These are phyloP conservation scores for Cladophialophora immunda DNA, from an alignment of 2,329 filamentous ascomycete species.

Conservation along the genomic window DNA sequence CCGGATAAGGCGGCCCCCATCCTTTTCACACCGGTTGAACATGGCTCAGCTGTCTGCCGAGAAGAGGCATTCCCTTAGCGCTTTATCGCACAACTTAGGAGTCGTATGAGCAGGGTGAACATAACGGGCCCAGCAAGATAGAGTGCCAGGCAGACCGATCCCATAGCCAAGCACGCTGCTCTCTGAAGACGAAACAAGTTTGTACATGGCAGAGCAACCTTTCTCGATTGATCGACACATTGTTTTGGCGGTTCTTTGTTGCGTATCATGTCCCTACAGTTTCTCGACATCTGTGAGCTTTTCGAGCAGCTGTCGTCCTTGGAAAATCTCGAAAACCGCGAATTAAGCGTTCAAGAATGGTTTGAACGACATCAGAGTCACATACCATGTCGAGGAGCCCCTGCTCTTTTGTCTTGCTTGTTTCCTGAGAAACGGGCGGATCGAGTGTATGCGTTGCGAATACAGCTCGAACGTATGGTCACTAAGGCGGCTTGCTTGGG, in stretches of 20 bases:
- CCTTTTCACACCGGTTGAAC: too few relatives aligned
- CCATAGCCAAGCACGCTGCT: too few relatives aligned
- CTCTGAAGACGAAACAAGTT: too few relatives aligned
- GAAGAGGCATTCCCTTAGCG: too few relatives aligned
- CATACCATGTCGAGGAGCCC: constrained; percentile 64
- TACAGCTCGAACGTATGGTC: constrained; percentile 71
- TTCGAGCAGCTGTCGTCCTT: constrained; percentile 67
- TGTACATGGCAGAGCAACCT: too few relatives aligned
- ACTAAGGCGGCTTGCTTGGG: constrained; percentile 63
- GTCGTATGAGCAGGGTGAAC: neutral
- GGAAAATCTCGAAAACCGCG: constrained; percentile 45
- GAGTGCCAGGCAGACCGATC: too few relatives aligned
- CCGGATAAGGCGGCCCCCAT: too few relatives aligned
- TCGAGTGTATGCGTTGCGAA: constrained; percentile 64
- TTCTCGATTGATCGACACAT: too few relatives aligned
- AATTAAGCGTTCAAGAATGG: constrained; percentile 68
- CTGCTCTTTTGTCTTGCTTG: constrained; percentile 76
- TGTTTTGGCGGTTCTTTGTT: neutral
- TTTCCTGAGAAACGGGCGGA: constrained; percentile 80
- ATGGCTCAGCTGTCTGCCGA: too few relatives aligned
- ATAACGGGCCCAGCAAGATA: neutral
- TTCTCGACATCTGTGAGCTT: constrained; percentile 75
- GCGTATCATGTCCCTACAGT: constrained; percentile 58
- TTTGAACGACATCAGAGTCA: constrained; percentile 68
- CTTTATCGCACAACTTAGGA: neutral